Evolutionary conservation across 768 basidiomycete species (phyloP), one percentile per base, ranked within the genome.

Genomic region (Holtermannia corniformis): DNA sequence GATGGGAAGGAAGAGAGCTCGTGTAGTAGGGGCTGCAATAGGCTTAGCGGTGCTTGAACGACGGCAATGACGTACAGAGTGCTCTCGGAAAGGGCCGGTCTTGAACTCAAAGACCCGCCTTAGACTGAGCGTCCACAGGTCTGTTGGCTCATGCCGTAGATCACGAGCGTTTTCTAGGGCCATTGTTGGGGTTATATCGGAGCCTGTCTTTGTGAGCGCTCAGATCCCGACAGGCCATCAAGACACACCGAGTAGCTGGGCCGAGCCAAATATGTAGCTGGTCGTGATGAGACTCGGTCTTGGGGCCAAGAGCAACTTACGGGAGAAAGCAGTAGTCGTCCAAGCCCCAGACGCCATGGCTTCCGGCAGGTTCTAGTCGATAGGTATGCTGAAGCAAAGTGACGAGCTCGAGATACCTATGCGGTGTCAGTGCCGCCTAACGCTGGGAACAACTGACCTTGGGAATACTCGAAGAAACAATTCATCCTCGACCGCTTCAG

Each of bases 291-390:
- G 24, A 5, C 7, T 23, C 3, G 12, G 19, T n/a, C 5, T 24
- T 7, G 5, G n/a, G n/a, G 40, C 22, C 14, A 25, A 16, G 44
- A 27, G 23, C 16, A 21, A 59, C 66, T 55, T 12, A 68, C 63
- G 85, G 82, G 42, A 96, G 78, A 73, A 93, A 92, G 48, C 78
- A 79, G 50, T 85, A 93, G 68, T 95, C 92, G 64, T 96, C 92
- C 32, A 97, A 74, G 1, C 92, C 95, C 95, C 93, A 99, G 0
- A 96, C 93, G 3, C 95, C 95, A 67, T 96, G 92, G 57, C 87
- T 92, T 5, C 95, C 95, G 2, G 95, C 95, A 4, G 92, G 91
- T 72, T 96, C 93, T 10, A 99, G 81, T 46, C 78, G 81, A 70
- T 96, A 99, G 26, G 81, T 79, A 57, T 90, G 86, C 68, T 96